phyloP scores from a whole-genome alignment of 495 filamentous ascomycete genomes.

The Aspergillus heteromorphus region DNA sequence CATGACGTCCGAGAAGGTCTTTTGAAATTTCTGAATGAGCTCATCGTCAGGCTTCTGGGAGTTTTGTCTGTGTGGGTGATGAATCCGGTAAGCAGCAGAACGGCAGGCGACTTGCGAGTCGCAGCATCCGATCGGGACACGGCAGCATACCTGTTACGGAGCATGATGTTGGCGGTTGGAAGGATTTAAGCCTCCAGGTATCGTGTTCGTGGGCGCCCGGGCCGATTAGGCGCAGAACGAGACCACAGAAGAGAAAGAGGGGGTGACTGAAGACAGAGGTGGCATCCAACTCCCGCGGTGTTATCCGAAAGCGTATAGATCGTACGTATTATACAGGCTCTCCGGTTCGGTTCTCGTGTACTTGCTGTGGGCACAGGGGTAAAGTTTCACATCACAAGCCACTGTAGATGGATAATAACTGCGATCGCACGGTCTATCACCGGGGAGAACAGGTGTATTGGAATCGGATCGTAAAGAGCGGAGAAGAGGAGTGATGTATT shows the following conservation, averaged over 20 bases:
- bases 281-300: conserved; percentile 5
- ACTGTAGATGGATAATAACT: not conserved
- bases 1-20: conserved; percentile 65
- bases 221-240: not conserved
- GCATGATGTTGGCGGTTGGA: conserved; percentile 23
- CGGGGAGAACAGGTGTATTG: not conserved
- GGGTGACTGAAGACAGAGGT: not conserved
- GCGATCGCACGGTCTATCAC: not conserved
- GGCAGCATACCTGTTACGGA: conserved; percentile 37
- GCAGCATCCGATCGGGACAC: not conserved
- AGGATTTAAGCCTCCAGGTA: not conserved
- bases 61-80: conserved; percentile 53
- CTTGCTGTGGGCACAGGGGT: not conserved
- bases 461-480: not conserved
- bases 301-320: not conserved
- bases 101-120: not conserved
- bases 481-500: not conserved
- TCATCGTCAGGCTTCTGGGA: conserved; percentile 84
- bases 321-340: not conserved
- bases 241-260: not conserved
- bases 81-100: conserved; percentile 6
- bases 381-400: not conserved
- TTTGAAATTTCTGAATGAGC: conserved; percentile 77
- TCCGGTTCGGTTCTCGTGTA: not conserved
- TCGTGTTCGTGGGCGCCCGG: not conserved